Conservation (phyloP, 1,139 yeast genomes). For the Saccharomyces hybrid region DNA sequence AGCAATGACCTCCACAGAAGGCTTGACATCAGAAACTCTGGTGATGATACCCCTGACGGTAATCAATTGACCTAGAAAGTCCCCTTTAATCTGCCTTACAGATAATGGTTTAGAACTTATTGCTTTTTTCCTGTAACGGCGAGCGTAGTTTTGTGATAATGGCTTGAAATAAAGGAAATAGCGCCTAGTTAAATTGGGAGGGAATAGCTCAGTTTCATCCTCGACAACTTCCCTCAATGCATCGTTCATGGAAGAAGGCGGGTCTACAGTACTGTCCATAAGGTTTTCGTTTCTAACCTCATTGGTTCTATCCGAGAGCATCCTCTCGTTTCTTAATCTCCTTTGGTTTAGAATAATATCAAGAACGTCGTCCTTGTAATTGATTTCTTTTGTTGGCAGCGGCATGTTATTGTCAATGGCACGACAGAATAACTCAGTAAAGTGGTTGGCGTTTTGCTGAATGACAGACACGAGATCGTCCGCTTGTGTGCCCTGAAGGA, state of each 20-base stretch:
- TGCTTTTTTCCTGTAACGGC: constrained; percentile 17
- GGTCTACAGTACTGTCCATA: constrained; percentile 29
- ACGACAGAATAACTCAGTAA: constrained; percentile 65
- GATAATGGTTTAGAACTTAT: constrained; percentile 52
- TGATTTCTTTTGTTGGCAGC: constrained; percentile 62
- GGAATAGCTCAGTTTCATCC: constrained; percentile 50
- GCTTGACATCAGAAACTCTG: constrained; percentile 93
- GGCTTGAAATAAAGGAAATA: constrained; percentile 86
- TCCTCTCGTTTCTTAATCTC: constrained; percentile 67
- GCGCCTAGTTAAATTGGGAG: constrained; percentile 79
- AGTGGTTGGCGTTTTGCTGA: constrained; percentile 67
- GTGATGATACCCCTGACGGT: constrained; percentile 94
- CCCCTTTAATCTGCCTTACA: constrained; percentile 84
- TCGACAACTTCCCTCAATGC: constrained; percentile 28
- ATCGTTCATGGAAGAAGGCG: constrained; percentile 23
- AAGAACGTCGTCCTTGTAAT: constrained; percentile 81
- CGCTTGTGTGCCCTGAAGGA: constrained; percentile 22
- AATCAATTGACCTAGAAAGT: constrained; percentile 74
- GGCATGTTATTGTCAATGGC: constrained; percentile 83
- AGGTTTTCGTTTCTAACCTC: constrained; percentile 47
- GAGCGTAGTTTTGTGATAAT: constrained; percentile 35
- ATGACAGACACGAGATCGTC: constrained; percentile 36
- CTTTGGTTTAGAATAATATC: constrained; percentile 92
- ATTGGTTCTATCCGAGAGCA: constrained; percentile 31
- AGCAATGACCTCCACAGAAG: constrained; percentile 83